Evolutionary conservation across 208 protist genomes (phyloP).

Genomic region (Wallacemonas sp.): DNA sequence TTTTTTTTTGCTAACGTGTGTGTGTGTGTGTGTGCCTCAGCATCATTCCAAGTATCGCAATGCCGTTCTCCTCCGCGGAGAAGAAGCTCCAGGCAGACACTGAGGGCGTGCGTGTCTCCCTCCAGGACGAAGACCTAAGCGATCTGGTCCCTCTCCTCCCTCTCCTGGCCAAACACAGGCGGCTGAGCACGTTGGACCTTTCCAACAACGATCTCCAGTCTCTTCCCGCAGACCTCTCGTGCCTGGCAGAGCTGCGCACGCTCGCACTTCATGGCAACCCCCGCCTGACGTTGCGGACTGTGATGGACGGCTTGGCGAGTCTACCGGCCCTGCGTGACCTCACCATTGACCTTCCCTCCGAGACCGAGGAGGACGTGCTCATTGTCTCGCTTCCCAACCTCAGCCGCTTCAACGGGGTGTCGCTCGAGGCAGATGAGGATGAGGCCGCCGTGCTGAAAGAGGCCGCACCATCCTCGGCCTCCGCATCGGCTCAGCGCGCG

Average conservation of each 20-base stretch:
- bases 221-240: slow-evolving; percentile 53
- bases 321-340: slow-evolving; percentile 47
- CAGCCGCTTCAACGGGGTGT: slow-evolving; percentile 61
- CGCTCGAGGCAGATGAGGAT: slow-evolving; percentile 17
- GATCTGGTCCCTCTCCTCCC: slow-evolving; percentile 48
- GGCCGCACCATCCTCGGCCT: background rate
- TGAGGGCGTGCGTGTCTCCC: slow-evolving; percentile 29
- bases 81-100: slow-evolving; percentile 20
- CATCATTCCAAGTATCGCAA: slow-evolving; percentile 7
- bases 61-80: slow-evolving; percentile 20
- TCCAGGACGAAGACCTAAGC: slow-evolving; percentile 34
- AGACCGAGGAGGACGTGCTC: slow-evolving; percentile 72
- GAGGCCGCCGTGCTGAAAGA: slow-evolving; percentile 6
- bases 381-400: slow-evolving; percentile 56
- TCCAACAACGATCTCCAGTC: slow-evolving; percentile 50
- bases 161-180: slow-evolving; percentile 41
- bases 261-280: slow-evolving; percentile 60
- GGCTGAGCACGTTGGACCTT: slow-evolving; percentile 34
- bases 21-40: background rate
- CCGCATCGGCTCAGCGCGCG: slow-evolving; percentile 11
- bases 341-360: slow-evolving; percentile 45
- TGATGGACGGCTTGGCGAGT: slow-evolving; percentile 53
- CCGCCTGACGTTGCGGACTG: slow-evolving; percentile 28
- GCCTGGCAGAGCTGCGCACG: slow-evolving; percentile 29
- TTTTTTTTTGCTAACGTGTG: background rate